Base-by-base conservation (phyloP, 1,139 yeast genomes). In the Geotrichum reessii region DNA sequence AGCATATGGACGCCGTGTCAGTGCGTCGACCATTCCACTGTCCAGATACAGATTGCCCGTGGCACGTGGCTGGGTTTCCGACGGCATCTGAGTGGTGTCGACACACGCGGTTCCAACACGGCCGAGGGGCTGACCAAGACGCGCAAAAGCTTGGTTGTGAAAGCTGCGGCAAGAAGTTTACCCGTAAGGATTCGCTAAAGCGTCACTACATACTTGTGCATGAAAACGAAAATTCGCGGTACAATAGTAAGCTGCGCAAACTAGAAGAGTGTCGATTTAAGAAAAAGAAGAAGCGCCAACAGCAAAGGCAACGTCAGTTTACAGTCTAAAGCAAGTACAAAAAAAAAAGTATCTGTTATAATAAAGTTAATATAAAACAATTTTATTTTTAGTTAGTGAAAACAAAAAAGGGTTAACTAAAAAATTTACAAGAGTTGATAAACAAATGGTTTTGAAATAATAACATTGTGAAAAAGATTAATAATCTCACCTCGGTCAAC, bases 51-150 rank as follows among this genome's bases (percentile, higher is more conserved):
- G 73, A 75, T 25, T 86, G 92, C 65, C 86, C 87, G 0, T 84
- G 87, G 84, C 76, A 78, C 52, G 70, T 81, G 2, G 73, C 85
- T 49, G 91, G 91, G 0, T 76, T 83, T 57, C 81, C 82, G 33
- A 79, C 86, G 59, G 75, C 81, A 53, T 82, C 84, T 3, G 87
- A 84, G 64, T 77, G 85, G 62, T 75, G 81, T 61, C 79, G 89
- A 61, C 91, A 86, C 64, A 79, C 83, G 61, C 78, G 81, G 46
- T 76, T 79, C 48, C 85, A 83, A 63, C 91, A 86, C 66, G 64
- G 61, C 19, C n/a, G 37, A 12, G 37, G 14, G 12, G 37, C 37
- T n/a, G 37, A 31, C 12, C 6, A n/a, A n/a, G 37, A 31, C 14
- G 37, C 37, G 37, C 37, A 31, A 31, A 31, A 31, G 12, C 37